These are phyloP conservation scores for Kurtzmaniella fragi DNA, from an alignment of 805 yeast species.

Conservation along the genomic window DNA sequence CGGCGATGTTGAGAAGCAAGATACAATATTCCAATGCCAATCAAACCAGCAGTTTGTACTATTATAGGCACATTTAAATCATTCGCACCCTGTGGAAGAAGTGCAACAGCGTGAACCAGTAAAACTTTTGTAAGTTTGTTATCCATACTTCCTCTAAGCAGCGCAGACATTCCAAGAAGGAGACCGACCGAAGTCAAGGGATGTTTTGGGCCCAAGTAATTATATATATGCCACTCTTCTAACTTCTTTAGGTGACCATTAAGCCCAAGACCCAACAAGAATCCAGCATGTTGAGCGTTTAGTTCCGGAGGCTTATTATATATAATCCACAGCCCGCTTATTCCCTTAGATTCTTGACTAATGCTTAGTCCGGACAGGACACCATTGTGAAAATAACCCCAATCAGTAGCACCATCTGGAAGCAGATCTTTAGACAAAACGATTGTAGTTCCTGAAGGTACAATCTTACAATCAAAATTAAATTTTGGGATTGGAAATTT, in stretches of 20 bases:
- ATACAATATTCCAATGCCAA: slow-evolving; percentile 86
- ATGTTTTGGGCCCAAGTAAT: slow-evolving; percentile 86
- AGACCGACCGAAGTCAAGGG: slow-evolving; percentile 81
- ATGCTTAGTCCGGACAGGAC: slow-evolving; percentile 81
- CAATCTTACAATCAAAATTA: slow-evolving; percentile 60
- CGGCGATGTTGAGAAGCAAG: slow-evolving; percentile 74
- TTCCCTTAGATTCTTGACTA: slow-evolving; percentile 60
- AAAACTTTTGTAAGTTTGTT: slow-evolving; percentile 82
- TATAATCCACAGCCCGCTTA: slow-evolving; percentile 87
- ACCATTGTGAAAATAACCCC: slow-evolving; percentile 94
- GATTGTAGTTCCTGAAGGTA: slow-evolving; percentile 63
- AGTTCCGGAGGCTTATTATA: slow-evolving; percentile 71
- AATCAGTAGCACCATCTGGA: slow-evolving; percentile 46
- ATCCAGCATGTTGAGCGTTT: slow-evolving; percentile 89
- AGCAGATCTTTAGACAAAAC: slow-evolving; percentile 51
- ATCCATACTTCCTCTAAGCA: slow-evolving; percentile 78
- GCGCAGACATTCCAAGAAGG: slow-evolving; percentile 88
- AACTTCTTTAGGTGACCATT: slow-evolving; percentile 79
- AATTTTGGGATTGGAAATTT: slow-evolving; percentile 73
- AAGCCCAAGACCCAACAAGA: slow-evolving; percentile 84
- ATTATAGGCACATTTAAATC: slow-evolving; percentile 77
- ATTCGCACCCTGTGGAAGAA: slow-evolving; percentile 86
- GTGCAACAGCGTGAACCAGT: slow-evolving; percentile 88
- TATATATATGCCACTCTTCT: slow-evolving; percentile 96
- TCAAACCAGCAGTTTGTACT: slow-evolving; percentile 87